Evolutionary conservation across 331 rosid genomes (phyloP).

Genomic region (Rhamnella rubrinervis): DNA sequence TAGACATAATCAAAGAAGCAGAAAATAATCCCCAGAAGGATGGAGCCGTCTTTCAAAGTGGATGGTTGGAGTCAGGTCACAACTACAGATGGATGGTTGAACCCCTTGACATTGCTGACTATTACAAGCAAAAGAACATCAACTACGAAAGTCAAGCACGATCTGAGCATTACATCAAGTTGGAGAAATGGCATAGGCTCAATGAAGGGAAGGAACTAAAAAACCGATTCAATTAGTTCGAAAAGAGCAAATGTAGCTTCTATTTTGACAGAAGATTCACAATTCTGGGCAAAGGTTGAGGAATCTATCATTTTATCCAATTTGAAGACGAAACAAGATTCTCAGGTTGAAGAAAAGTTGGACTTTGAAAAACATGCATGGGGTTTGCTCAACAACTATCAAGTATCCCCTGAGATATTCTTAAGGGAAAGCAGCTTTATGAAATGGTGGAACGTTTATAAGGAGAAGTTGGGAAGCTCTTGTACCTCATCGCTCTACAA

Average conservation of each 20-base stretch:
- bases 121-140: slow-evolving; percentile 25
- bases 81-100: slow-evolving; percentile 61
- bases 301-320: background rate
- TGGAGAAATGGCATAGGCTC: slow-evolving; percentile 32
- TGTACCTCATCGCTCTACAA: slow-evolving; percentile 6
- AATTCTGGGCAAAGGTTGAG: slow-evolving; percentile 57
- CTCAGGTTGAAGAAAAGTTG: background rate
- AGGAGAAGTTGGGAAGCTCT: background rate
- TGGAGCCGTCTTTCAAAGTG: slow-evolving; percentile 15
- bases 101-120: slow-evolving; percentile 57
- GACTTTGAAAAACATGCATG: background rate
- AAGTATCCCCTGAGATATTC: background rate
- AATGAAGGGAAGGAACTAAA: too few species aligned
- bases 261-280: slow-evolving; percentile 54
- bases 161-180: slow-evolving; percentile 30
- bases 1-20: slow-evolving; percentile 43
- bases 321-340: background rate
- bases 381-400: background rate
- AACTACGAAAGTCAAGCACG: slow-evolving; percentile 33
- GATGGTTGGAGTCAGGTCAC: slow-evolving; percentile 46
- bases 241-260: slow-evolving; percentile 27
- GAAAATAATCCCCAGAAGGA: slow-evolving; percentile 48
- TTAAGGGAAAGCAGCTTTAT: slow-evolving; percentile 46
- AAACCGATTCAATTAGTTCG: accelerated
- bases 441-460: slow-evolving; percentile 47